Evolutionary conservation across 257 asterid species (phyloP), one percentile per base, ranked within the genome.

Genomic region (Osmanthus fragrans): DNA sequence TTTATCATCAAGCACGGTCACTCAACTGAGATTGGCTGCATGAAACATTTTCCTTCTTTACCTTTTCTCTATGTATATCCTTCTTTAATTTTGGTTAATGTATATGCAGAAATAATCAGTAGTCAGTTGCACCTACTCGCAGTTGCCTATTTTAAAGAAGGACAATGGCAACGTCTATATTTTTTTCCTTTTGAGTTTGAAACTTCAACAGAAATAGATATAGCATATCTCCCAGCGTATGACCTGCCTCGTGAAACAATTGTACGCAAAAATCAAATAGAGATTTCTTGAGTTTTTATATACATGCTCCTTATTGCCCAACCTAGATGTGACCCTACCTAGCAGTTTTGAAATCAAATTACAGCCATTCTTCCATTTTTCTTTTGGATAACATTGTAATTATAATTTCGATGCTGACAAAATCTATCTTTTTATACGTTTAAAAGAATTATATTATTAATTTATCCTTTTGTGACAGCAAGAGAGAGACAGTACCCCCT

Each of bases 401-500:
- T 58, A n/a, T 21, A 60, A 10, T 60, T 23, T 60, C 11, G 5
- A 60, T 60, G 68, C 68, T 8, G 2, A 60, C 12, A 60, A 60
- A 25, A 60, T 21, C 16, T 10, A 60, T 60, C 34, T 4, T 23
- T 60, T 60, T 60, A 10, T 60, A 23, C 0, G 8, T 8, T 23
- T 25, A 60, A 23, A 60, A 23, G 27, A 60, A 3, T 23, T 0
- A 3, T 60, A 16, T 25, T 23, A 25, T 60, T 60, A 60, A 16
- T 60, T 60, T 8, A n/a, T 56, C n/a, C 4, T 56, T 56, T 19
- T n/a, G 65, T n/a, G 65, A 56, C 29, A n/a, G 76, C 58, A 47
- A 54, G 0, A 63, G 39, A n/a, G 65, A 68, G 42, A 25, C 18
- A 29, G 77, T 89, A 94, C 97, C 97, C 85, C 97, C 12, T 94